Evolutionary conservation across 768 basidiomycete genomes (phyloP).

Genomic region (Tricholoma sp.): DNA sequence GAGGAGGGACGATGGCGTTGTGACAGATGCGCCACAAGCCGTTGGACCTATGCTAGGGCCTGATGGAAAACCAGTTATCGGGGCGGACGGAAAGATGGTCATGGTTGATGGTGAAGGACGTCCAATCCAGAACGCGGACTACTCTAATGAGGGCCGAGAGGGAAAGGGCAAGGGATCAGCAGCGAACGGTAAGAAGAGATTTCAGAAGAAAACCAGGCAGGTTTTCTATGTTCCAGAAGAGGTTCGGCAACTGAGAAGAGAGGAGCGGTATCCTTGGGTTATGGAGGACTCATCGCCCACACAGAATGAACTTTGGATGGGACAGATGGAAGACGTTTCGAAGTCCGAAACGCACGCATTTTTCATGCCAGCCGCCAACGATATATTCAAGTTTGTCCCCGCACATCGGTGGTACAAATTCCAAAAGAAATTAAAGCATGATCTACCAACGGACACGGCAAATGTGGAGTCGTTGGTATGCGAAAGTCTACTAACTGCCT

Average conservation of each 20-base stretch:
- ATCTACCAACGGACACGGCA: constrained; percentile 61
- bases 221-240: constrained; percentile 81
- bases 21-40: constrained; percentile 39
- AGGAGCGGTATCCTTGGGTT: constrained; percentile 91
- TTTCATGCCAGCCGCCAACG: constrained; percentile 78
- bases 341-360: constrained; percentile 72
- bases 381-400: constrained; percentile 84
- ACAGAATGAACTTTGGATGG: constrained; percentile 72
- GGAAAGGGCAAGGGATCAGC: constrained; percentile 39
- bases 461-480: constrained; percentile 61
- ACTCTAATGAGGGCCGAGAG: constrained; percentile 24
- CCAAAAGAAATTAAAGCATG: constrained; percentile 76
- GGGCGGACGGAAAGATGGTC: constrained; percentile 67
- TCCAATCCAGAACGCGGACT: constrained; percentile 45
- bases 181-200: constrained; percentile 58
- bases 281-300: constrained; percentile 68
- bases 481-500: constrained; percentile 14
- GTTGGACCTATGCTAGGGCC: constrained; percentile 73
- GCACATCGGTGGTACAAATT: constrained; percentile 92
- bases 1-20: constrained; percentile 40
- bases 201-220: constrained; percentile 79
- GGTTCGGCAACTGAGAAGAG: constrained; percentile 68
- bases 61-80: constrained; percentile 82
- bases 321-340: constrained; percentile 71
- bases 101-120: constrained; percentile 79